A percentile compares a stretch with the other conserved stretches of the same genome.
Evolutionary conservation across 495 filamentous ascomycete species (phyloP).

Genomic region (Aspergillus homomorphus): DNA sequence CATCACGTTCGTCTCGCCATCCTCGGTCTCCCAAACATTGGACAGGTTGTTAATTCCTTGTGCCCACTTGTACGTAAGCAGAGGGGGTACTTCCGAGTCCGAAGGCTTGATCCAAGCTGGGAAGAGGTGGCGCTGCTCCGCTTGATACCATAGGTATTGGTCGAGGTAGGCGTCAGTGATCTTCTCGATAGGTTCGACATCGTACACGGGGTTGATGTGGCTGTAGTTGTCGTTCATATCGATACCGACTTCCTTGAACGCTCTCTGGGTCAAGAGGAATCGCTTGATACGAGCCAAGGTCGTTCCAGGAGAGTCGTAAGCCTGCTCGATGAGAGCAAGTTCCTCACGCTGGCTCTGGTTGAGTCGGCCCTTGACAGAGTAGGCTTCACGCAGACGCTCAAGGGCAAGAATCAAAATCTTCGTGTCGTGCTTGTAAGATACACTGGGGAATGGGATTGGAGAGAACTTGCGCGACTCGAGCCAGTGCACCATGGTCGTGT

Average conservation of each 20-base stretch:
- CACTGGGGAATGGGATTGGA: constrained; percentile 97
- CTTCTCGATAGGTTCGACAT: constrained; percentile 99
- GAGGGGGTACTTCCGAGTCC: constrained; percentile 96
- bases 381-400: constrained; percentile 90
- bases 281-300: constrained; percentile 96
- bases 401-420: constrained; percentile 97
- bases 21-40: constrained; percentile 91
- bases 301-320: constrained; percentile 96
- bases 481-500: constrained; percentile 99
- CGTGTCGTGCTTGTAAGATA: constrained; percentile 99
- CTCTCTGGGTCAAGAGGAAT: constrained; percentile 92
- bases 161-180: constrained; percentile 99
- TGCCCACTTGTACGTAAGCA: constrained; percentile 98
- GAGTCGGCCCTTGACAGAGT: constrained; percentile 94
- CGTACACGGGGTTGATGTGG: constrained; percentile 97
- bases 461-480: constrained; percentile 97
- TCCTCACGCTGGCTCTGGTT: constrained; percentile 99
- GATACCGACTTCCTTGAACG: constrained; percentile 99
- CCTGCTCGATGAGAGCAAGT: constrained; percentile 95
- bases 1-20: constrained; percentile 98
- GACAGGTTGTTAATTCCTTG: constrained; percentile 99
- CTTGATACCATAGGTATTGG: constrained; percentile 99
- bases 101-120: constrained; percentile 99
- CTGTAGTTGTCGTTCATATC: constrained; percentile 99
- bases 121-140: constrained; percentile 96